Evolutionary conservation across 192 early-diverging fungal genomes (phyloP).

Genomic region (Phlyctochytrium bullatum): DNA sequence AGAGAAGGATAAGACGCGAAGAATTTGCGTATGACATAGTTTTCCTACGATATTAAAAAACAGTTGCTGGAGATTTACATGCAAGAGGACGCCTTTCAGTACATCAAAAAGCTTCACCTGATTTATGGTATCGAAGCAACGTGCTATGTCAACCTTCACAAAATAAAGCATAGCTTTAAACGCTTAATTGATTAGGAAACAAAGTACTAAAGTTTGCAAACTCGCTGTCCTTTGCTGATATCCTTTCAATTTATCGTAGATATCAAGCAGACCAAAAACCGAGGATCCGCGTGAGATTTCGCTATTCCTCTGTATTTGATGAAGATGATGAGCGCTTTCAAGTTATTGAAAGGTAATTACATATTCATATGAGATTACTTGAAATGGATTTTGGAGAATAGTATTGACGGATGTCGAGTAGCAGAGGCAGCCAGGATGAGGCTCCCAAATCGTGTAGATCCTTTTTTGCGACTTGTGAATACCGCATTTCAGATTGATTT

Average conservation of each 20-base stretch:
- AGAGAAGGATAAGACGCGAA: constrained; percentile 40
- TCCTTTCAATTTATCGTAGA: constrained; percentile 34
- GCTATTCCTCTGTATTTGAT: neutral
- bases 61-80: constrained; percentile 25
- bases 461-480: too few species aligned
- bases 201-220: too few species aligned
- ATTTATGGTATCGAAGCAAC: constrained; percentile 79
- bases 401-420: constrained; percentile 53
- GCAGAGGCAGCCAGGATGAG: too few species aligned
- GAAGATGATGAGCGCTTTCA: too few species aligned
- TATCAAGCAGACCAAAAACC: constrained; percentile 40
- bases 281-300: constrained; percentile 19
- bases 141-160: constrained; percentile 79
- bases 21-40: constrained; percentile 70
- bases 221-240: constrained; percentile 26
- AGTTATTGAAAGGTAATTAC: too few species aligned
- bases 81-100: constrained; percentile 43
- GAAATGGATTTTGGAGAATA: constrained; percentile 53
- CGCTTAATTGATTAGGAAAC: too few species aligned
- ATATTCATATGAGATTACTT: constrained; percentile 55
- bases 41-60: constrained; percentile 46
- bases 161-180: constrained; percentile 74
- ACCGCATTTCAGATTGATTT: constrained; percentile 16
- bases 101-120: constrained; percentile 65
- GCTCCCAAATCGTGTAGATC: too few species aligned